phyloP scores from a whole-genome alignment of 2,329 filamentous ascomycete genomes.

The Phaeosphaeria sp. region DNA sequence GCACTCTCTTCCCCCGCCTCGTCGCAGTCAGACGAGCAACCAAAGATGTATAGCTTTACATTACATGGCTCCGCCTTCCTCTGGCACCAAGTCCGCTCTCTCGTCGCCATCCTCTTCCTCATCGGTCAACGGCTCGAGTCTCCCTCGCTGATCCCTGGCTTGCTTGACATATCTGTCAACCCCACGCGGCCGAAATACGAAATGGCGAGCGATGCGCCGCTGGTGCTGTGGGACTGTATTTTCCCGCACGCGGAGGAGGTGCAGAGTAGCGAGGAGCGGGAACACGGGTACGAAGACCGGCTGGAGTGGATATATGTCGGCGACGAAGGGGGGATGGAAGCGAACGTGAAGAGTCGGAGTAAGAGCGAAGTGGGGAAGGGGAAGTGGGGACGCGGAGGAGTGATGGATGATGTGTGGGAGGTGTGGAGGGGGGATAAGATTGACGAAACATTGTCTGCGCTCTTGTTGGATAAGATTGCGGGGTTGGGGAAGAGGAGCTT shows the following conservation, averaged over 20 bases:
- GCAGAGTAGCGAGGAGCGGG: slow-evolving; percentile 47
- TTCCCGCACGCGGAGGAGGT: slow-evolving; percentile 67
- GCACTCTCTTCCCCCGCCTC: slow-evolving; percentile 21
- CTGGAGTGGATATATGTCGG: slow-evolving; percentile 82
- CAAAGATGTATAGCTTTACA: slow-evolving; percentile 84
- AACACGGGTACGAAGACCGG: slow-evolving; percentile 60
- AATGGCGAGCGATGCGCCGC: slow-evolving; percentile 87
- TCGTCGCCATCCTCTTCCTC: slow-evolving; percentile 91
- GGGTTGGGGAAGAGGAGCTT: slow-evolving; percentile 44
- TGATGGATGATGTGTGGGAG: slow-evolving; percentile 71
- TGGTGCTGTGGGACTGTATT: slow-evolving; percentile 95
- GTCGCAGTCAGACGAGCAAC: slow-evolving; percentile 10
- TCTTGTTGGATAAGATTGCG: slow-evolving; percentile 71
- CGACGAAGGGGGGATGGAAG: slow-evolving; percentile 66
- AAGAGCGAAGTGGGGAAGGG: slow-evolving; percentile 28
- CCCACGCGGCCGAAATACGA: slow-evolving; percentile 84
- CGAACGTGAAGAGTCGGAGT: slow-evolving; percentile 16
- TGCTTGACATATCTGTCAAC: slow-evolving; percentile 75
- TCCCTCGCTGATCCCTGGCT: slow-evolving; percentile 72
- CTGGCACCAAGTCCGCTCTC: slow-evolving; percentile 97
- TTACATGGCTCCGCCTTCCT: slow-evolving; percentile 91
- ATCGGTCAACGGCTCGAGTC: slow-evolving; percentile 87
- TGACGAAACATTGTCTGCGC: slow-evolving; percentile 82
- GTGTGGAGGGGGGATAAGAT: slow-evolving; percentile 86
- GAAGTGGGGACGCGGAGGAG: slow-evolving; percentile 46